Evolutionary conservation across 768 basidiomycete species (phyloP), one percentile per base, ranked within the genome.

Genomic region (Auricularia sp.): DNA sequence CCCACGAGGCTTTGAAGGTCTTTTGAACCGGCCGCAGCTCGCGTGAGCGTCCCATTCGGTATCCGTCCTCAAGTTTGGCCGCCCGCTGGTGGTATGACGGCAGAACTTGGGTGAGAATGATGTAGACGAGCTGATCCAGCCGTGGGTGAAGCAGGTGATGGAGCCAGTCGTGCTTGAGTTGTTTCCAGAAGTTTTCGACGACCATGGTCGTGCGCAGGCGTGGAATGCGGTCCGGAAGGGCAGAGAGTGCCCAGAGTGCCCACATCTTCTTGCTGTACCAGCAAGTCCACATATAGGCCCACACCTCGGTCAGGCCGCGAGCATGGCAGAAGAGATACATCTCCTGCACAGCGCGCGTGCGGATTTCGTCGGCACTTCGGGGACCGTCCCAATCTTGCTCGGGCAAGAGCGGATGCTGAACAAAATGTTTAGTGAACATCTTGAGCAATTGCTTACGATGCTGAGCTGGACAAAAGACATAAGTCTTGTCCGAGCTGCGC

Each of bases 251-350:
- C 76, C 75, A 77, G 1, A 76, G 70, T 18, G 61, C 64, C 75
- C 75, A 77, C 67, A 66, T 70, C 16, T 67, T 67, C 2, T 71
- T 72, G 34, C 66, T 39, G 64, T 77, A 76, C 77, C 77, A 77
- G 18, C 62, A 70, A 10, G 69, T 67, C 77, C 76, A 76, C 68
- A 77, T 64, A 59, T 77, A 77, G 2, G 67, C 76, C 74, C 76
- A 77, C 3, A 75, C 74, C 62, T 77, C 72, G 1, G 69, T 56
- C 10, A 78, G 70, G 1, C 70, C 72, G 6, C 71, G 66, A 10
- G 29, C 21, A 0, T 68, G 29, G 61, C 77, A 77, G 65, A 72
- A 76, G 1, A 42, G 11, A 53, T 77, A 77, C 75, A 79, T 77
- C 44, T 77, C 75, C 3, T 65, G 51, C 0, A 77, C 76, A 3